These are phyloP conservation scores for Takakia lepidozioides DNA, from an alignment of 225 moss, liverwort and hornwort genomes.

Conservation along the genomic window DNA sequence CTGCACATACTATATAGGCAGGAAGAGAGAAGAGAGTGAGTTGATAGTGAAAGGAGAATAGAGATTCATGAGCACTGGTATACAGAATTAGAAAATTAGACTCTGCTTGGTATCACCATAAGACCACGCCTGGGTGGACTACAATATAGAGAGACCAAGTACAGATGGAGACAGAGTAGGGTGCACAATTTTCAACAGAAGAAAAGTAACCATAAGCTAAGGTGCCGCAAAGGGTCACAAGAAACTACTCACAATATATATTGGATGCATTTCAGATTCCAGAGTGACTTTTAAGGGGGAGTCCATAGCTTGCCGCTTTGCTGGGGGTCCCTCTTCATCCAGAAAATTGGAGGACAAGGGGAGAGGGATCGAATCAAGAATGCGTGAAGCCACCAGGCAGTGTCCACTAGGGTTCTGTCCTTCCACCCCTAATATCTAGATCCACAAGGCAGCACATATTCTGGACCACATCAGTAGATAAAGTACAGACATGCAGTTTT, in stretches of 20 bases:
- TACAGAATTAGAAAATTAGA: no score
- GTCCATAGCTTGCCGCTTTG: slow-evolving; percentile 42
- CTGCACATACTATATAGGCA: no score
- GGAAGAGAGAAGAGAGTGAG: no score
- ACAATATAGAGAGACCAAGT: no score
- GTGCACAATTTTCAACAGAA: neutral
- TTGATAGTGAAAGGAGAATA: no score
- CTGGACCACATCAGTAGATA: no score
- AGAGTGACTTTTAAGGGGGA: neutral
- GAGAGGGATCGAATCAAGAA: slow-evolving; percentile 44
- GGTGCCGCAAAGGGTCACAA: neutral
- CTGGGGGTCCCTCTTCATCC: slow-evolving; percentile 41
- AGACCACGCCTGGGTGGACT: no score
- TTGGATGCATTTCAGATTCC: slow-evolving; percentile 11
- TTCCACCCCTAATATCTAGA: slow-evolving; percentile 75
- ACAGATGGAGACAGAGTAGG: neutral
- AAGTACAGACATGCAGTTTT: no score
- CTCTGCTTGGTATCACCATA: no score
- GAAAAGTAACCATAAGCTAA: slow-evolving; percentile 1
- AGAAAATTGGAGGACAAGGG: slow-evolving; percentile 11
- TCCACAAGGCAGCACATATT: no score
- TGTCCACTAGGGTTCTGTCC: slow-evolving; percentile 86
- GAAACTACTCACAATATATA: slow-evolving; percentile 22
- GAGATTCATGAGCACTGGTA: no score
- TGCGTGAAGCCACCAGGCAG: slow-evolving; percentile 64